These are phyloP conservation scores for Emergomyces pasteurianus DNA, from an alignment of 2,329 filamentous ascomycete species.

Conservation along the genomic window DNA sequence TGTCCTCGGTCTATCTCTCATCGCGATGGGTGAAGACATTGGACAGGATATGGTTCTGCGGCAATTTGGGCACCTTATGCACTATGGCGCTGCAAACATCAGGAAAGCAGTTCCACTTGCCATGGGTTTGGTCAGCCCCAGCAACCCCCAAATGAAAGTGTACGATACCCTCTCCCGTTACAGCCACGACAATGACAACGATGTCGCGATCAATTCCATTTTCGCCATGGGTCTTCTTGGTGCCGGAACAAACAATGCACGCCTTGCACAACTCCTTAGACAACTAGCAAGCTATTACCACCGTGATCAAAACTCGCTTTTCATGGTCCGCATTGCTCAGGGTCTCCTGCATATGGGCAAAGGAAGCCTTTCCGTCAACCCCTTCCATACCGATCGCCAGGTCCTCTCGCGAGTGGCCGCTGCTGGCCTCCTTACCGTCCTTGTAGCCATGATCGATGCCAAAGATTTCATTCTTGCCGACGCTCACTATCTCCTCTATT, in stretches of 20 bases:
- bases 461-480: slow-evolving; percentile 68
- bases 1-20: slow-evolving; percentile 82
- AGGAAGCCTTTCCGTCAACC: slow-evolving; percentile 86
- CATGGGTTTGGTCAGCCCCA: slow-evolving; percentile 92
- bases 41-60: slow-evolving; percentile 98
- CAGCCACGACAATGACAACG: slow-evolving; percentile 96
- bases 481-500: slow-evolving; percentile 91
- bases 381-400: slow-evolving; percentile 98
- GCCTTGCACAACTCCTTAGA: slow-evolving; percentile 82
- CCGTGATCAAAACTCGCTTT: slow-evolving; percentile 86
- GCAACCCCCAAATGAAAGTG: slow-evolving; percentile 99
- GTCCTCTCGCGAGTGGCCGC: slow-evolving; percentile 86
- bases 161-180: slow-evolving; percentile 97
- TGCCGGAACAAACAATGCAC: slow-evolving; percentile 94
- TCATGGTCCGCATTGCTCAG: slow-evolving; percentile 98
- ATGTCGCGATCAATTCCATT: slow-evolving; percentile 96
- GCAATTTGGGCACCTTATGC: slow-evolving; percentile 97
- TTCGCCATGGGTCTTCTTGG: slow-evolving; percentile 97
- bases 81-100: slow-evolving; percentile 96
- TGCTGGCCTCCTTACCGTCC: slow-evolving; percentile 76
- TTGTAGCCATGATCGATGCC: slow-evolving; percentile 89
- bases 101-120: slow-evolving; percentile 89
- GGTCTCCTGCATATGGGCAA: slow-evolving; percentile 98
- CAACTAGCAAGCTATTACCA: slow-evolving; percentile 98
- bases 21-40: slow-evolving; percentile 96